Evolutionary conservation across 257 asterid genomes (phyloP), one percentile per base, ranked within the genome.

Genomic region (Ilex aquifolium): DNA sequence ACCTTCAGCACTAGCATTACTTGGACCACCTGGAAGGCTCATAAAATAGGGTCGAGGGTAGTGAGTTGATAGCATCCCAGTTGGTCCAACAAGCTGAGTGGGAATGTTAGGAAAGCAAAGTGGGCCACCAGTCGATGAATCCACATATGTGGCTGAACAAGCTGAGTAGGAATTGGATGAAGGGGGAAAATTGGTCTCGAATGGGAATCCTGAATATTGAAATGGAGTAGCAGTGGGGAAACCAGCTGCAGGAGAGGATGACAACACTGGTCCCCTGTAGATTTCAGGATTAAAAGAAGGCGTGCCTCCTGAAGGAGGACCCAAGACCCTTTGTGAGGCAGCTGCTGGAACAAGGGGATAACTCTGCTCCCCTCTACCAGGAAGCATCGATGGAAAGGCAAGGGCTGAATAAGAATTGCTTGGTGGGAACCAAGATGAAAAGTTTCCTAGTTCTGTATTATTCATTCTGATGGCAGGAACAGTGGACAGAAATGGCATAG

Each of bases 201-300:
- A 85, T 57, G 96, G 92, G 56, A 72, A 76, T 50, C 66, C 32
- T 27, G 66, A 66, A 56, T 64, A 70, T 49, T 51, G 57, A 36
- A 70, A 75, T 6, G 71, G 70, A 52, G 67, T 54, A 44, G 73
- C 49, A 36, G 42, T 0, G 30, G 70, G 60, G 40, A 71, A 76
- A 44, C 74, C 71, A 65, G 79, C 74, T 0, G 95, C 95, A 48
- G 95, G 95, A 31, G 96, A 86, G 15, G 96, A 86, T 63, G 96
- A 69, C 75, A 91, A 77, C 58, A 88, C 87, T 6, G 98, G 84
- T 60, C 95, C 91, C 17, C 96, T 82, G 60, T 78, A 82, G 55
- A 83, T 63, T 62, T 88, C 96, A 15, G 84, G 79, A 49, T 69
- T 60, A 63, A 80, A 81, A 56, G 84, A 70, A 36, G 74, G 31